phyloP scores from a whole-genome alignment of 495 filamentous ascomycete genomes.

The Penicillium coffeae region DNA sequence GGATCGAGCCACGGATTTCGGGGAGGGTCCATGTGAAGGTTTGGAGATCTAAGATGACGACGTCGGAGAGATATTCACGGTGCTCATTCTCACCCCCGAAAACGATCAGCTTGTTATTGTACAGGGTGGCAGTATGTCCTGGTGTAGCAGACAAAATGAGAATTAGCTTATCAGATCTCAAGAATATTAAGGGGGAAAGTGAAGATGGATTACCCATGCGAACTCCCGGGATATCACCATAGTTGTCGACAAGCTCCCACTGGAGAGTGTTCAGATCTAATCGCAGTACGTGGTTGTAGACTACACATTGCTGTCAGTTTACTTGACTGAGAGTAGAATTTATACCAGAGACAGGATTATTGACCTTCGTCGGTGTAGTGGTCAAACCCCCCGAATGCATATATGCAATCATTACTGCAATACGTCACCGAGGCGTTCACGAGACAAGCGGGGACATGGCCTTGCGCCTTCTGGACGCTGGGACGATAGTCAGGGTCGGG shows the following conservation, averaged over 20 bases:
- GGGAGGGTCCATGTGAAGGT: conserved; percentile 94
- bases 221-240: conserved; percentile 95
- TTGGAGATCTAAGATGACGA: conserved; percentile 92
- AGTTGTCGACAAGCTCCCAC: conserved; percentile 97
- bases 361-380: conserved; percentile 93
- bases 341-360: not conserved
- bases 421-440: conserved; percentile 98
- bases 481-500: conserved; percentile 70
- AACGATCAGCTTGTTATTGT: conserved; percentile 89
- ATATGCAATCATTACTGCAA: conserved; percentile 92
- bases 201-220: conserved; percentile 69
- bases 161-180: too few relatives aligned
- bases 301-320: conserved; percentile 33
- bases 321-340: not conserved
- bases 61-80: conserved; percentile 87
- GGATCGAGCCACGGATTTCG: conserved; percentile 73
- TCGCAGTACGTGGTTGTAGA: conserved; percentile 95
- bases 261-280: conserved; percentile 80
- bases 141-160: not conserved
- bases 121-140: conserved; percentile 96
- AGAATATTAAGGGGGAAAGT: too few relatives aligned
- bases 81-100: conserved; percentile 99
- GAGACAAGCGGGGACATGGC: conserved; percentile 86
- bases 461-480: conserved; percentile 72
- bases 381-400: conserved; percentile 98